Base-by-base conservation (phyloP, 768 basidiomycete genomes). In the Lentinula guzmanii region DNA sequence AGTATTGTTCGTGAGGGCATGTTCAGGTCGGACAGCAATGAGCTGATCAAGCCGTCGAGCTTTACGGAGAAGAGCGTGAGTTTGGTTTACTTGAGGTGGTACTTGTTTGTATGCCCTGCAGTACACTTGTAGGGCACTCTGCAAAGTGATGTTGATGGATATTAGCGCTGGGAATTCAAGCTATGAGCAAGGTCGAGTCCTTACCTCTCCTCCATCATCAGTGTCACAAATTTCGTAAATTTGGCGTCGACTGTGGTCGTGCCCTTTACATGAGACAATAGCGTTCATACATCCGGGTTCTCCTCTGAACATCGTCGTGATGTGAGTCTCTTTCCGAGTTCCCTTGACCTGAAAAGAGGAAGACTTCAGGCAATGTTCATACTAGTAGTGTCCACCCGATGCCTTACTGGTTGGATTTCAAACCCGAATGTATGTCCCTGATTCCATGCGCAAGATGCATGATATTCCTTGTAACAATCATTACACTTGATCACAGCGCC, bases 41-140 rank as follows among this genome's bases (percentile, higher is more conserved):
- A 92, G 78, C 34, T 77, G 75, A 69, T 98, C 96, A 18, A 98
- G 78, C 16, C 93, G 85, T 16, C 85, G 84, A 7, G 95, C 95
- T 73, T 95, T 95, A 55, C 96, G 90, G 28, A 97, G 82, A 5
- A 95, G 81, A 2, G 86, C 90, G 70, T 96, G 93, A 1, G 92
- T 86, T 66, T 90, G 86, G 11, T 77, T 77, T 2, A 86, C 75
- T 34, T 60, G 58, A 1, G 80, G 78, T 1, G 80, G 78, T 6
- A 89, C 87, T 67, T 88, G 88, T 72, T 98, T 98, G 79, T 94
- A 95, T 10, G 83, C 80, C 62, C 83, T 83, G 58, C 88, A 89
- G 71, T 91, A 98, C 11, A 91, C 86, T 74, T 97, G 93, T 18
- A 98, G 80, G 0, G 93, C 91, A 9, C 93, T 93, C 95, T 97